These are phyloP conservation scores for Aspergillus homomorphus DNA, from an alignment of 495 filamentous ascomycete genomes.

Conservation along the genomic window DNA sequence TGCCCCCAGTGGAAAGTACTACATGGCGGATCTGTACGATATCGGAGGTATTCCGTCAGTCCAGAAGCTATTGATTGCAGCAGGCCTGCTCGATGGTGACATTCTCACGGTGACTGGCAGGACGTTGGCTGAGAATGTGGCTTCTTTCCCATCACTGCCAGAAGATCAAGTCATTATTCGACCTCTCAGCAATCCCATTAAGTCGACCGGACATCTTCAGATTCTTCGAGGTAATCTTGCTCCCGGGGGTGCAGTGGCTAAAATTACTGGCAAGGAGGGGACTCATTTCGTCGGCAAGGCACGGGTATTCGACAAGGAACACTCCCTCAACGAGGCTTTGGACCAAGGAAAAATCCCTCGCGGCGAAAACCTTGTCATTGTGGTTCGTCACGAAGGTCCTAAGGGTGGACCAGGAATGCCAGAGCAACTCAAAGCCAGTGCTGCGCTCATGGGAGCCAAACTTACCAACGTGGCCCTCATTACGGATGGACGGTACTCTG, in stretches of 20 bases:
- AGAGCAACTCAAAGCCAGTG: constrained; percentile 88
- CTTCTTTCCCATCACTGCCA: constrained; percentile 72
- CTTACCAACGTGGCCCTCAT: constrained; percentile 87
- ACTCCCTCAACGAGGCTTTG: constrained; percentile 72
- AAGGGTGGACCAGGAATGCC: constrained; percentile 97
- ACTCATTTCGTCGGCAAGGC: constrained; percentile 76
- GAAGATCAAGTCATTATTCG: constrained; percentile 85
- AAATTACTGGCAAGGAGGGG: constrained; percentile 97
- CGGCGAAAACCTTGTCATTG: constrained; percentile 80
- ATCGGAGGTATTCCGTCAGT: constrained; percentile 90
- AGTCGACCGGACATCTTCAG: constrained; percentile 81
- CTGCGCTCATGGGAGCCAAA: constrained; percentile 89
- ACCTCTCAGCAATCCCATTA: constrained; percentile 79
- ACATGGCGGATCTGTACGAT: constrained; percentile 94
- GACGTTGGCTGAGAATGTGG: constrained; percentile 85
- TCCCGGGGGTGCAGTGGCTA: constrained; percentile 89
- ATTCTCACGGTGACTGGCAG: constrained; percentile 91
- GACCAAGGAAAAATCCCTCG: constrained; percentile 67
- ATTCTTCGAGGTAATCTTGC: constrained; percentile 88
- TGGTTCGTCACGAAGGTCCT: constrained; percentile 94
- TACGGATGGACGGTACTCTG: constrained; percentile 89
- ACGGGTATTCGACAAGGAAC: constrained; percentile 88
- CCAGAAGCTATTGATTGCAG: constrained; percentile 85
- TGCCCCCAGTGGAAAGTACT: constrained; percentile 80
- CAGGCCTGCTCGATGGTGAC: constrained; percentile 74